Conservation (phyloP, 148 eudicot genomes). For the Spergularia marina region DNA sequence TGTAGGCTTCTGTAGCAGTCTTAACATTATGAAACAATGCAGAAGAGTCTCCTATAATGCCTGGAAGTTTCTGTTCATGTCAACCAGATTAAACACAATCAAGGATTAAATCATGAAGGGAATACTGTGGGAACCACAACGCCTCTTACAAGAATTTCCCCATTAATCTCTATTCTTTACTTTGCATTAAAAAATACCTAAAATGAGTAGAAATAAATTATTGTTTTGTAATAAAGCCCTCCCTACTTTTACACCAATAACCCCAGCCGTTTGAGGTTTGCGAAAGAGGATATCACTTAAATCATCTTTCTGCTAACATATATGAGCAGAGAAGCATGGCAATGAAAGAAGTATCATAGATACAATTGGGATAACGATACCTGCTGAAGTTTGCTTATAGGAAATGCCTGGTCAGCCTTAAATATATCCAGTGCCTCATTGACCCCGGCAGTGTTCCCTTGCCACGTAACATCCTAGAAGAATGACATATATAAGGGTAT, state of each 20-base stretch:
- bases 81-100: constrained; percentile 15
- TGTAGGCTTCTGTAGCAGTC: constrained; percentile 56
- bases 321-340: not conserved
- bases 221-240: not conserved
- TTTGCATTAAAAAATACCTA: not conserved
- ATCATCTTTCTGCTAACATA: not conserved
- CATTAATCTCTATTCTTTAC: not conserved
- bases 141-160: not conserved
- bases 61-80: constrained; percentile 65
- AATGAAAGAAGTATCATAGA: not conserved
- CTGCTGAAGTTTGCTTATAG: constrained; percentile 55
- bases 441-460: constrained; percentile 83
- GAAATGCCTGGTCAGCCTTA: constrained; percentile 77
- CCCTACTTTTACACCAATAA: no score
- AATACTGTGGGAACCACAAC: not conserved
- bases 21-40: constrained; percentile 57
- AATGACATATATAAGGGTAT: not conserved
- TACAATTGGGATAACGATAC: constrained; percentile 29
- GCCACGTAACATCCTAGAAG: constrained; percentile 77
- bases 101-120: constrained; percentile 18
- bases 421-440: constrained; percentile 67
- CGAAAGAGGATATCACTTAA: not conserved
- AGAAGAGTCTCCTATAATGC: constrained; percentile 59
- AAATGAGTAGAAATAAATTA: not conserved
- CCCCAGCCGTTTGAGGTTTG: not conserved